Evolutionary conservation across 768 basidiomycete genomes (phyloP).

Genomic region (Mrakia gelida): DNA sequence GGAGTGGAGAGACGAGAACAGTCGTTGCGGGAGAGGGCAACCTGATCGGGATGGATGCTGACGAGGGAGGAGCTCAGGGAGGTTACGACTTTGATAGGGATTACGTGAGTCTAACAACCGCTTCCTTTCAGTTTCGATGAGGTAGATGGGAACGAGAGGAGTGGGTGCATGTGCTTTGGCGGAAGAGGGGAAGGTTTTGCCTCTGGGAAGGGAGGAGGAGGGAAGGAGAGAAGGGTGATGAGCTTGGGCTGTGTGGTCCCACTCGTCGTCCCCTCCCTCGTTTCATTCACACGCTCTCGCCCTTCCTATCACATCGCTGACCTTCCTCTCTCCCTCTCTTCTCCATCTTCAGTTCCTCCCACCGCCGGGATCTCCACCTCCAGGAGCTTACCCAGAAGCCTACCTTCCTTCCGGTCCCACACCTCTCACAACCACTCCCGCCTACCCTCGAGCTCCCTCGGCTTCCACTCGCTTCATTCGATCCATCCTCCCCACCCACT

Average conservation of each 20-base stretch:
- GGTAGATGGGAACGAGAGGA: background rate
- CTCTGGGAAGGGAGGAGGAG: background rate
- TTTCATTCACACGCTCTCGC: background rate
- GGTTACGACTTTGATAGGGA: constrained; percentile 32
- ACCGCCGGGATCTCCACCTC: constrained; percentile 29
- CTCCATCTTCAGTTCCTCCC: constrained; percentile 25
- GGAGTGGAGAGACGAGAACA: too few relatives aligned
- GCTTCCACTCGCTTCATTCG: constrained; percentile 31
- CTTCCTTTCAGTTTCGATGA: background rate
- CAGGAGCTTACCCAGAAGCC: constrained; percentile 31
- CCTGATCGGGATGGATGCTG: too few relatives aligned
- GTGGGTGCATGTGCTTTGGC: background rate
- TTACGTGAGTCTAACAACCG: constrained; percentile 20
- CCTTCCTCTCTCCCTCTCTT: background rate
- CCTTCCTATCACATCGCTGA: background rate
- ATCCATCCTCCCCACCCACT: constrained; percentile 33
- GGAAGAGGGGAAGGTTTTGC: background rate
- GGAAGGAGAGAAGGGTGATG: background rate
- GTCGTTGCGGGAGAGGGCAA: too few relatives aligned
- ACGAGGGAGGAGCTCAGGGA: background rate
- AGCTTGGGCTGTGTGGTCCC: constrained; percentile 3
- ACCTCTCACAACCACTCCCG: constrained; percentile 31
- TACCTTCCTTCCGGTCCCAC: constrained; percentile 30
- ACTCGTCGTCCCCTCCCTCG: background rate
- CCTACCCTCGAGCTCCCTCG: constrained; percentile 26